Evolutionary conservation across 1,139 yeast genomes (phyloP).

Genomic region (Waltiozyma sp.): DNA sequence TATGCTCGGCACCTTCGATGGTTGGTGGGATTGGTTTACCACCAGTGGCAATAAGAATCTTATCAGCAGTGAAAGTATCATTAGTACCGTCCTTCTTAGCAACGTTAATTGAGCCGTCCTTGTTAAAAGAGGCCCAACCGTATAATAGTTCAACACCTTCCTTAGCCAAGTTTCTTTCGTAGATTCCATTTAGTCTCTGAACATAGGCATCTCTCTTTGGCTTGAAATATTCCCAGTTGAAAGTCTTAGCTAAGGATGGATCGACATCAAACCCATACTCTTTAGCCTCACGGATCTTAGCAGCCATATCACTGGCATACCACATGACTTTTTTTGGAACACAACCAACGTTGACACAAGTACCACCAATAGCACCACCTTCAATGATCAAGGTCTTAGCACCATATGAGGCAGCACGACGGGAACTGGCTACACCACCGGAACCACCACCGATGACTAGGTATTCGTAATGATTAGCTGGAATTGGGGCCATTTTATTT

Average conservation of each 20-base stretch:
- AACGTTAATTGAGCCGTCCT: constrained; percentile 73
- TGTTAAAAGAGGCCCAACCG: constrained; percentile 77
- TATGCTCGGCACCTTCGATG: constrained; percentile 74
- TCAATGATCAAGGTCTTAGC: constrained; percentile 80
- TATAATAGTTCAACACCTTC: constrained; percentile 82
- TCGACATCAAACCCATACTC: constrained; percentile 70
- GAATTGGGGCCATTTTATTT: constrained; percentile 16
- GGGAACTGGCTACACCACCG: constrained; percentile 96
- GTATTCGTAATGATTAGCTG: constrained; percentile 61
- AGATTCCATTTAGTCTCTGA: constrained; percentile 79
- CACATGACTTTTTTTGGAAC: constrained; percentile 99
- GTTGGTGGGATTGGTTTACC: constrained; percentile 71
- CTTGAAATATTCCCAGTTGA: constrained; percentile 76
- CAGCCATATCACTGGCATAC: constrained; percentile 89
- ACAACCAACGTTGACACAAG: constrained; percentile 98
- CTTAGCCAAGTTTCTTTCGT: constrained; percentile 72
- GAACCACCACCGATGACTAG: constrained; percentile 99
- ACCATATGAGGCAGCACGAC: constrained; percentile 92
- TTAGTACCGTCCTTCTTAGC: constrained; percentile 43
- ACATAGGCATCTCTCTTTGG: constrained; percentile 87
- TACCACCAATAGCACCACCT: constrained; percentile 80
- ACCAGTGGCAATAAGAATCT: constrained; percentile 85
- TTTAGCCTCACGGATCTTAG: constrained; percentile 57
- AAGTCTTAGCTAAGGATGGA: constrained; percentile 42
- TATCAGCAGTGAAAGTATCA: constrained; percentile 64